Conservation (phyloP, 257 asterid genomes). For the Handroanthus guayacan region DNA sequence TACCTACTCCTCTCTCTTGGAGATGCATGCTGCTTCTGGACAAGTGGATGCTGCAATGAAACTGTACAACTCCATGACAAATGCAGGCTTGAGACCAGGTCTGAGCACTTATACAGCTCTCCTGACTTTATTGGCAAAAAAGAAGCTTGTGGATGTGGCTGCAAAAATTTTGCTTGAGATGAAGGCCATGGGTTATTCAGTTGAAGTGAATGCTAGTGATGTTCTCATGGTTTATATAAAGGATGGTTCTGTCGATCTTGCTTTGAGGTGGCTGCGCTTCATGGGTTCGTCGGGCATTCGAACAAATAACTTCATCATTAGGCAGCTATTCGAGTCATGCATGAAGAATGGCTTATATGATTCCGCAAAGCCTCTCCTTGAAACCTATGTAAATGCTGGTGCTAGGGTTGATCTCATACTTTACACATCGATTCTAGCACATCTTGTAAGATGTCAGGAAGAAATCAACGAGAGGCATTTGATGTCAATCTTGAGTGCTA, state of each 20-base stretch:
- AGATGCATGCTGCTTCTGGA: conserved; percentile 93
- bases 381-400: conserved; percentile 75
- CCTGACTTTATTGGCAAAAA: conserved; percentile 79
- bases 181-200: conserved; percentile 97
- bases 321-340: conserved; percentile 95
- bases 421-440: conserved; percentile 91
- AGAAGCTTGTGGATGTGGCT: conserved; percentile 95
- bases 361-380: conserved; percentile 93
- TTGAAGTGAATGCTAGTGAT: conserved; percentile 97
- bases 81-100: conserved; percentile 89
- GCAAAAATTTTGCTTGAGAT: conserved; percentile 95
- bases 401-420: conserved; percentile 93
- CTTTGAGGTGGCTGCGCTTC: conserved; percentile 92
- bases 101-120: conserved; percentile 82
- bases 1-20: conserved; percentile 90
- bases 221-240: conserved; percentile 92
- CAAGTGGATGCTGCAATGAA: conserved; percentile 94
- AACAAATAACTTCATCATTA: conserved; percentile 89
- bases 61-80: conserved; percentile 92
- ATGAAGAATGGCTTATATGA: conserved; percentile 90
- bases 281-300: conserved; percentile 95
- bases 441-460: conserved; percentile 92
- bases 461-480: conserved; percentile 84
- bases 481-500: conserved; percentile 91
- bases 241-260: conserved; percentile 91